phyloP scores from a whole-genome alignment of 306 rosid species.

The Astragalus glycyphyllos region DNA sequence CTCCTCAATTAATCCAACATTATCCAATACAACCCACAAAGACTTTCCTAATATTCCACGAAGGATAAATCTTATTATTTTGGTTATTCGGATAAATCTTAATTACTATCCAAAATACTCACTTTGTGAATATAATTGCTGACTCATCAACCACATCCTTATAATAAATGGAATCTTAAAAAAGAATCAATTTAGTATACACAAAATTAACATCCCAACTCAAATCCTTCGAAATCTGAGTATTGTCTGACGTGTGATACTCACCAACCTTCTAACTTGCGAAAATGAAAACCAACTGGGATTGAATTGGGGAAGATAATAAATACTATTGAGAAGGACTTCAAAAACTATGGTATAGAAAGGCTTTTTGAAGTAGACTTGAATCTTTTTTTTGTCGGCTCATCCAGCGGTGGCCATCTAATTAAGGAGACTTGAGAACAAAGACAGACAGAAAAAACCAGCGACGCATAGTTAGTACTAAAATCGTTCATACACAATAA shows the following conservation, averaged over 20 bases:
- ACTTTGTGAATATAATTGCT: slow-evolving; percentile 5
- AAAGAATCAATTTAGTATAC: slow-evolving; percentile 18
- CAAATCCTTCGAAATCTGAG: slow-evolving; percentile 14
- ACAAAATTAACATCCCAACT: too few relatives aligned
- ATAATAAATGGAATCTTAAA: neutral
- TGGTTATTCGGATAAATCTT: neutral
- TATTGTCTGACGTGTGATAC: slow-evolving; percentile 48
- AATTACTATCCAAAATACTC: neutral
- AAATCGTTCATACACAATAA: neutral
- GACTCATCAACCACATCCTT: slow-evolving; percentile 48
- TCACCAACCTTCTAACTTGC: slow-evolving; percentile 42
- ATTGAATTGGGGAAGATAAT: neutral
- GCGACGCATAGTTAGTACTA: neutral
- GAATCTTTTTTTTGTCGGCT: slow-evolving; percentile 3
- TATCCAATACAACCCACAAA: slow-evolving; percentile 30
- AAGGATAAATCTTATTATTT: neutral
- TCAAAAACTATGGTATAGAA: neutral
- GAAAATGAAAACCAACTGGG: neutral
- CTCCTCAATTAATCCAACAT: slow-evolving; percentile 39
- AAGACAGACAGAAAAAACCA: neutral
- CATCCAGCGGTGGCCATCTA: slow-evolving; percentile 39
- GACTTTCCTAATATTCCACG: slow-evolving; percentile 4
- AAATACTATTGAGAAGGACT: neutral
- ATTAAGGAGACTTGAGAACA: neutral
- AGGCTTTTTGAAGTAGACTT: neutral